Percentiles rank a stretch among this genome's conserved stretches.
Conservation (phyloP, 176 grass and related monocot species). For the Oryza officinalis region DNA sequence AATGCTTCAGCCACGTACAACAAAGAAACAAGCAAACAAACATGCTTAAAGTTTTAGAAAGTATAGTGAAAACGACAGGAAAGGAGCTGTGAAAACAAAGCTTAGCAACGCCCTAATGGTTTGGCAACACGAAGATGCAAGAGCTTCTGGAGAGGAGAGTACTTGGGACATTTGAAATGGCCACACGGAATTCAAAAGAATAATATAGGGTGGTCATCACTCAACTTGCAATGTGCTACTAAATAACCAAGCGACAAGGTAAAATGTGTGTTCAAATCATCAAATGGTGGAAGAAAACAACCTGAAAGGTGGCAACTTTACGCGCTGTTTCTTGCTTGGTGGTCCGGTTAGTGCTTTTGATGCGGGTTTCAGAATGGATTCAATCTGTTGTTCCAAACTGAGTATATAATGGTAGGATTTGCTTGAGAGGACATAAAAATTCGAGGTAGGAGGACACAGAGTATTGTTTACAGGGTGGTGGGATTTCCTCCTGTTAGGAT, state of each 20-base stretch:
- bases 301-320: constrained; percentile 27
- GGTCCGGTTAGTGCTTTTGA: constrained; percentile 3
- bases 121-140: neutral
- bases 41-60: neutral
- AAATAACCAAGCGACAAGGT: constrained; percentile 8
- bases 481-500: no score
- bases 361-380: constrained; percentile 12
- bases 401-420: no score
- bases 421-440: no score
- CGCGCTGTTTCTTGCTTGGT: constrained; percentile 21
- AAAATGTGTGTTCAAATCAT: neutral
- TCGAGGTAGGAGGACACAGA: no score
- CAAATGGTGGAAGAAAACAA: constrained; percentile 37
- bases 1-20: constrained; percentile 5
- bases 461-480: no score
- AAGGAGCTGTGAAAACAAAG: neutral
- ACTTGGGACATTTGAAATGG: constrained; percentile 23
- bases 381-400: neutral
- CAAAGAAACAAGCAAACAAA: neutral
- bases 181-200: constrained; percentile 17
- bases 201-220: constrained; percentile 11
- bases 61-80: constrained; percentile 6
- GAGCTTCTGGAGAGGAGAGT: neutral
- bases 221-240: constrained; percentile 4
- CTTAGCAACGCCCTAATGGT: constrained; percentile 10